Evolutionary conservation across 257 asterid genomes (phyloP).

Genomic region (Ballota nigra): DNA sequence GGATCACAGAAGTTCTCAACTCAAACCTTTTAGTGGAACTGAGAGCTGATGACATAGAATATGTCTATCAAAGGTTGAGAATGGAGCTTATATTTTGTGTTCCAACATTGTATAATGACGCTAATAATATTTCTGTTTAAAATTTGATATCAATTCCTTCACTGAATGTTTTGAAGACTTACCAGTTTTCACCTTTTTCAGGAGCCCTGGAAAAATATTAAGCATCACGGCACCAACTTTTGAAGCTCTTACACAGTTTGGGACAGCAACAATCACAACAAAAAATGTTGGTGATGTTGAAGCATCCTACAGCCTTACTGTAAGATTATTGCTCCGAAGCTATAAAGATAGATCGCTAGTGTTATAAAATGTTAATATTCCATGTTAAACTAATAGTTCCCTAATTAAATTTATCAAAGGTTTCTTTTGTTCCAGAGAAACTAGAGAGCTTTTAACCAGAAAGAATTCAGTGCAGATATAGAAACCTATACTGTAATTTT

Average conservation of each 20-base stretch:
- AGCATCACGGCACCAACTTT: conserved; percentile 76
- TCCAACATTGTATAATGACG: not conserved
- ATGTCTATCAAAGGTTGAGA: conserved; percentile 80
- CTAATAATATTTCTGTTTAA: not conserved
- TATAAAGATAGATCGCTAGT: not conserved
- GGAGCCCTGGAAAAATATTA: conserved; percentile 93
- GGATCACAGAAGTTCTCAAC: conserved; percentile 89
- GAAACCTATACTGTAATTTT: not conserved
- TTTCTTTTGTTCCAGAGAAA: not conserved
- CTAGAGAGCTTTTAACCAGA: not conserved
- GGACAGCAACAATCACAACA: conserved; percentile 83
- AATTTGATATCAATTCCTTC: not conserved
- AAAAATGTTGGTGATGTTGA: conserved; percentile 85
- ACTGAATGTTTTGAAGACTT: conserved; percentile 4
- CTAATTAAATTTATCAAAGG: not conserved
- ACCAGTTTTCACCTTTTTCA: conserved; percentile 26
- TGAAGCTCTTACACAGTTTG: conserved; percentile 91
- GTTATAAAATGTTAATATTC: not conserved
- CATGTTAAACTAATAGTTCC: not conserved
- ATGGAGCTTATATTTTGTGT: not conserved
- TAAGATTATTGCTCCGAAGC: conserved; percentile 28
- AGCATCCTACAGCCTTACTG: conserved; percentile 99
- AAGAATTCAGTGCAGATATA: not conserved
- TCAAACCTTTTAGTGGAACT: conserved; percentile 84
- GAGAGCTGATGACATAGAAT: conserved; percentile 93